Conservation (phyloP, 805 yeast genomes). For the Tetrapisispora iriomotensis region DNA sequence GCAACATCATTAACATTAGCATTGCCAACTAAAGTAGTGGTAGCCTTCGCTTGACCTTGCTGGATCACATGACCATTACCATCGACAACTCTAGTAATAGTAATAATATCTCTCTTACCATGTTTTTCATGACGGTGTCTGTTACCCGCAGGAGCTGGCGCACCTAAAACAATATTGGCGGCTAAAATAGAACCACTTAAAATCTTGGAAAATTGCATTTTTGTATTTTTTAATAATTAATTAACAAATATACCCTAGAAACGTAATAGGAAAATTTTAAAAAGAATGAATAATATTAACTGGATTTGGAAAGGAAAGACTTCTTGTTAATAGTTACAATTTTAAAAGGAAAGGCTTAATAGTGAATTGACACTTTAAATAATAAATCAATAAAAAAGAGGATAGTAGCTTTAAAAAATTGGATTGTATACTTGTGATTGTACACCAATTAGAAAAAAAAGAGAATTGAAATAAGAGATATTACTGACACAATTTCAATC, state of each 20-base stretch:
- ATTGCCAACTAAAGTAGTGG: constrained; percentile 23
- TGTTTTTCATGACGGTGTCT: constrained; percentile 17
- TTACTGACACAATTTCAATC: too few species aligned
- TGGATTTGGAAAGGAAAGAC: neutral
- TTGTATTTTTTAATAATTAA: neutral
- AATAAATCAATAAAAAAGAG: too few species aligned
- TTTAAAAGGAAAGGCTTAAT: neutral
- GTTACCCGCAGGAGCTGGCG: constrained; percentile 21
- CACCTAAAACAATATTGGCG: constrained; percentile 13
- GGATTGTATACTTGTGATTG: too few species aligned
- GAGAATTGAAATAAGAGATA: too few species aligned
- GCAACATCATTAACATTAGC: constrained; percentile 18
- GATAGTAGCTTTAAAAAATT: too few species aligned
- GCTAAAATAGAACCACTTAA: constrained; percentile 9
- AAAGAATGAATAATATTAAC: neutral
- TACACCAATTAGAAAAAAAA: too few species aligned
- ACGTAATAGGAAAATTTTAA: too few species aligned
- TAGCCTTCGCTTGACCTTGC: constrained; percentile 7
- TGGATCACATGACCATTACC: constrained; percentile 23
- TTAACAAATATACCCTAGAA: too few species aligned
- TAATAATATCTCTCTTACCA: constrained; percentile 25
- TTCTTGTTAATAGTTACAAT: neutral
- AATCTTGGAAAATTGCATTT: constrained; percentile 2
- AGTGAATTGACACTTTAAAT: too few species aligned
- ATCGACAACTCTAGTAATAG: constrained; percentile 28